Evolutionary conservation across 2,329 filamentous ascomycete genomes (phyloP).

Genomic region (Pyrenochaeta sp.): DNA sequence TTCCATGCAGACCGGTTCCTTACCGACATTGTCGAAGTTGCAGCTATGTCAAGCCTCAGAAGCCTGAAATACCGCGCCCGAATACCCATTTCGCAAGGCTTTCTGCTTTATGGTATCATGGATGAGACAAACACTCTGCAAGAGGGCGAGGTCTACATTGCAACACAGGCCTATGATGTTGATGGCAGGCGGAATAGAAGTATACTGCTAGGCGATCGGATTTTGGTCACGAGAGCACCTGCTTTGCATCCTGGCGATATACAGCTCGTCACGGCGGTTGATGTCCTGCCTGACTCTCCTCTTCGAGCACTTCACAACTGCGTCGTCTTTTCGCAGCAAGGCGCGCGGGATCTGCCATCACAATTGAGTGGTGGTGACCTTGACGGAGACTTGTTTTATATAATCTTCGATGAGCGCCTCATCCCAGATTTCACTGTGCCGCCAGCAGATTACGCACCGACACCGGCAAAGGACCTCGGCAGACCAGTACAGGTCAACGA

Average conservation of each 20-base stretch:
- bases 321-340: constrained; percentile 78
- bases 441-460: constrained; percentile 75
- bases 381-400: constrained; percentile 82
- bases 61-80: constrained; percentile 80
- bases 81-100: constrained; percentile 73
- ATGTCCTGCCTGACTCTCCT: constrained; percentile 67
- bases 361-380: constrained; percentile 83
- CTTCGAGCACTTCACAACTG: constrained; percentile 73
- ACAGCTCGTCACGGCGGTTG: constrained; percentile 68
- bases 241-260: constrained; percentile 85
- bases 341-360: constrained; percentile 77
- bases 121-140: constrained; percentile 77
- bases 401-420: constrained; percentile 74
- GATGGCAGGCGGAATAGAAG: constrained; percentile 19
- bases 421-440: constrained; percentile 55
- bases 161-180: constrained; percentile 57
- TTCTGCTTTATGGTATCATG: constrained; percentile 84
- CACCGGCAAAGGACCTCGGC: constrained; percentile 65
- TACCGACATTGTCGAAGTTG: constrained; percentile 73
- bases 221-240: constrained; percentile 80
- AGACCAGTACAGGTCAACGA: constrained; percentile 68
- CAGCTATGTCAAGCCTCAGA: constrained; percentile 74
- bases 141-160: constrained; percentile 74
- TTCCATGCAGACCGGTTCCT: constrained; percentile 76
- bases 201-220: constrained; percentile 35